Conservation (phyloP, 495 filamentous ascomycete species). For the Talaromyces proteolyticus region DNA sequence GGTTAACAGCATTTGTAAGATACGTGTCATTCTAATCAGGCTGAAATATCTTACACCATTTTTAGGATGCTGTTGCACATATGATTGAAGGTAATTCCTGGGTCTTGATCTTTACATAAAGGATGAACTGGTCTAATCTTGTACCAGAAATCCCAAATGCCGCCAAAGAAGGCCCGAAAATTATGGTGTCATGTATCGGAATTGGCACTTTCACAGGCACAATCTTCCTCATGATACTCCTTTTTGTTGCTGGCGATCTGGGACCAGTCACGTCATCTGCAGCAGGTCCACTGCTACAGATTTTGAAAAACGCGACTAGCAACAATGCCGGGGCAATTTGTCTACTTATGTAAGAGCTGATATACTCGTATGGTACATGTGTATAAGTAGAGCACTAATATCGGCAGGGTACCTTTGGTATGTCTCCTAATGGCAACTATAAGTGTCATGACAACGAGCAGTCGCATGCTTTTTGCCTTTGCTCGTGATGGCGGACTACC, state of each 20-base stretch:
- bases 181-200: conserved; percentile 65
- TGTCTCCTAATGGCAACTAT: conserved; percentile 68
- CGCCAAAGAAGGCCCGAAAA: conserved; percentile 59
- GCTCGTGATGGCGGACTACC: conserved; percentile 69
- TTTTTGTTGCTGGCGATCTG: conserved; percentile 58
- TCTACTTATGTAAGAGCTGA: conserved; percentile 50
- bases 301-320: conserved; percentile 62
- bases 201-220: conserved; percentile 66
- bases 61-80: conserved; percentile 47
- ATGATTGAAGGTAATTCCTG: conserved; percentile 40
- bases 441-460: conserved; percentile 70
- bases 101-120: too few species aligned
- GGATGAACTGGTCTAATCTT: too few species aligned
- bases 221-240: conserved; percentile 58
- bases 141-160: conserved; percentile 63
- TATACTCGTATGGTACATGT: not conserved
- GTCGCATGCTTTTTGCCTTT: conserved; percentile 74
- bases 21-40: not conserved
- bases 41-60: not conserved
- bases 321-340: conserved; percentile 62
- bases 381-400: not conserved
- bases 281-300: conserved; percentile 62
- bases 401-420: conserved; percentile 54
- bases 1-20: conserved; percentile 53
- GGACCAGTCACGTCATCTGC: conserved; percentile 52